Evolutionary conservation across 495 filamentous ascomycete genomes (phyloP), one percentile per base, ranked within the genome.

Genomic region (Lepidopterella palustris): DNA sequence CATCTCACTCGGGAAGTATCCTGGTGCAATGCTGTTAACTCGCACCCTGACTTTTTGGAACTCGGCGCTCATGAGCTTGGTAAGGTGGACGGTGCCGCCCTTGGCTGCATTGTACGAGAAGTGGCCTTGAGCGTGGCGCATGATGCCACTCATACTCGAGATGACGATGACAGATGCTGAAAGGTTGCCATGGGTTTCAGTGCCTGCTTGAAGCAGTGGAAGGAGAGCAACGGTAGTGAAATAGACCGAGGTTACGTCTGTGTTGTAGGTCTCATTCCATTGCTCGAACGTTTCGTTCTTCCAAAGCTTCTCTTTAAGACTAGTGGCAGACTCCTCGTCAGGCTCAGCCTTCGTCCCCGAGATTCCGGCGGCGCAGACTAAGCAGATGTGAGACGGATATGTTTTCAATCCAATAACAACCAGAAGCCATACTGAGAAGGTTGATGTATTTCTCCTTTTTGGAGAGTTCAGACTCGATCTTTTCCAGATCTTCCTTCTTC

Each of bases 1-100:
- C 84, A 87, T 81, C 72, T 86, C 82, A 29, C 71, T 76, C 6
- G 82, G 82, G 58, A 85, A 86, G 60, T 85, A 79, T 2, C 76
- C 77, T 11, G 76, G 77, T 20, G 78, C 78, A 48, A 80, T 78
- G n/a, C 58, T 68, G 58, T 80, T 80, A 11, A 80, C 76, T 20
- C 78, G 49, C 15, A 80, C 67, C 8, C 70, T 61, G 0, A 71
- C 39, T 55, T 74, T 76, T 61, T 75, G 71, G 53, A 80, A 80
- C 61, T 79, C 77, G 0, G 75, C 68, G 21, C 68, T 72, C 77
- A 80, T 78, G 11, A 79, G 64, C 59, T 74, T 74, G 11, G 72
- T 71, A 6, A 75, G 61, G 24, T 77, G 74, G 0, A 76, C 70
- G 1, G 74, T 74, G 15, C 58, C 73, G 26, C 67, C 74, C 58